A percentile compares a stretch with the other conserved stretches of the same genome.
These are phyloP conservation scores for Suhomyces taliae DNA, from an alignment of 1,139 yeast genomes.

Conservation along the genomic window DNA sequence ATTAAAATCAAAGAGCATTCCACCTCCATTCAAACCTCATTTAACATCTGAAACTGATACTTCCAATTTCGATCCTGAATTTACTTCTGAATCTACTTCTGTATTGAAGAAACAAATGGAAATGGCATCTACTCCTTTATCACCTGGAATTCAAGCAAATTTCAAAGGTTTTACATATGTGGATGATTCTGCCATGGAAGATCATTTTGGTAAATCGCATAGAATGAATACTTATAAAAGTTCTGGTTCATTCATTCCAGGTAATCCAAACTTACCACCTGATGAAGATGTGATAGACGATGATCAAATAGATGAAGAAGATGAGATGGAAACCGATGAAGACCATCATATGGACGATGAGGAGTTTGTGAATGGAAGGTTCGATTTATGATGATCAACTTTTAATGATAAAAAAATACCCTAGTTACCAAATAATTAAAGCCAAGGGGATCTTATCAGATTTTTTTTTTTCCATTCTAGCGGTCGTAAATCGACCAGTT, in stretches of 20 bases:
- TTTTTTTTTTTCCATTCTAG: background rate
- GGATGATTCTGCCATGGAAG: constrained; percentile 91
- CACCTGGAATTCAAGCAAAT: constrained; percentile 94
- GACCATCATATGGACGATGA: constrained; percentile 53
- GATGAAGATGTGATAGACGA: constrained; percentile 83
- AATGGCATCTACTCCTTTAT: constrained; percentile 75
- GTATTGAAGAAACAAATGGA: constrained; percentile 68
- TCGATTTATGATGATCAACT: constrained; percentile 55
- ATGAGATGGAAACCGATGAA: constrained; percentile 53
- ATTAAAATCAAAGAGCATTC: constrained; percentile 75
- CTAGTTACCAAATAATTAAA: too few relatives aligned
- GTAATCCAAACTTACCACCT: constrained; percentile 75
- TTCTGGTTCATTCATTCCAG: constrained; percentile 74
- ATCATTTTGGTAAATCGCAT: constrained; percentile 59
- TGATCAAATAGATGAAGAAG: constrained; percentile 61
- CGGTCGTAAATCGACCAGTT: background rate
- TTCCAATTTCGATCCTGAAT: constrained; percentile 95
- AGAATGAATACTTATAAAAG: constrained; percentile 52
- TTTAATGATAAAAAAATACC: background rate
- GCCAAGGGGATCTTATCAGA: too few relatives aligned
- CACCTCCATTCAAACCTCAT: constrained; percentile 97
- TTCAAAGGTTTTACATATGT: constrained; percentile 96
- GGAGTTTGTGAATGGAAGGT: constrained; percentile 86
- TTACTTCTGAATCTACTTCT: constrained; percentile 87
- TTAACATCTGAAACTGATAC: constrained; percentile 89